These are phyloP conservation scores for Cercophora samala DNA, from an alignment of 495 filamentous ascomycete genomes.

Conservation along the genomic window DNA sequence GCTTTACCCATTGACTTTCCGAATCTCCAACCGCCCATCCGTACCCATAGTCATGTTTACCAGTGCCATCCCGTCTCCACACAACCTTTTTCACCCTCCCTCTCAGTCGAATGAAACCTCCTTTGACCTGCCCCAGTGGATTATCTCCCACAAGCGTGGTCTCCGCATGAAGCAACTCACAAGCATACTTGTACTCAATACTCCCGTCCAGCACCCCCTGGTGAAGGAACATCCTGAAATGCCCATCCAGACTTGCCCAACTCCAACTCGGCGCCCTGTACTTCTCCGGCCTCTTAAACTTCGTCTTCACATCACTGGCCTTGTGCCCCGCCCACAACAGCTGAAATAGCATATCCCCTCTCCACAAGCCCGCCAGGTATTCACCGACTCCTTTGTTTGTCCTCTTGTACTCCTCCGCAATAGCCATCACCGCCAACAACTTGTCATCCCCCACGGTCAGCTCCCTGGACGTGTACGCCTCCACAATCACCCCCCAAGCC, in stretches of 20 bases:
- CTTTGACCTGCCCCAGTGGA: background rate
- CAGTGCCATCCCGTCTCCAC: background rate
- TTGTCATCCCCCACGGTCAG: background rate
- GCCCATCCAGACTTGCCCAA: background rate
- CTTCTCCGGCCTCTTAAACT: background rate
- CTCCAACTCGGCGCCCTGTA: background rate
- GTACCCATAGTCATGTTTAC: background rate
- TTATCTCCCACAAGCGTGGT: background rate
- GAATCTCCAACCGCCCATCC: background rate
- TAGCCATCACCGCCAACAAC: background rate
- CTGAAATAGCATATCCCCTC: background rate
- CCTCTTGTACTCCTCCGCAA: constrained; percentile 1
- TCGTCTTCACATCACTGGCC: background rate
- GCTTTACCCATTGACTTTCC: background rate
- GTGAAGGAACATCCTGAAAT: background rate
- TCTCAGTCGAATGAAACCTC: background rate
- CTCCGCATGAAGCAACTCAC: background rate
- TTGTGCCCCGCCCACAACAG: background rate
- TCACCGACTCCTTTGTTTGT: background rate
- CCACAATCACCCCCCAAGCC: background rate
- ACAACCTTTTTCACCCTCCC: background rate
- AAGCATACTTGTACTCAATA: background rate
- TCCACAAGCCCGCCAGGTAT: background rate
- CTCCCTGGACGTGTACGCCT: background rate
- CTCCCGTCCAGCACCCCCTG: background rate